Conservation (phyloP, 192 early-diverging fungal species). For the Radiomyces spectabilis region DNA sequence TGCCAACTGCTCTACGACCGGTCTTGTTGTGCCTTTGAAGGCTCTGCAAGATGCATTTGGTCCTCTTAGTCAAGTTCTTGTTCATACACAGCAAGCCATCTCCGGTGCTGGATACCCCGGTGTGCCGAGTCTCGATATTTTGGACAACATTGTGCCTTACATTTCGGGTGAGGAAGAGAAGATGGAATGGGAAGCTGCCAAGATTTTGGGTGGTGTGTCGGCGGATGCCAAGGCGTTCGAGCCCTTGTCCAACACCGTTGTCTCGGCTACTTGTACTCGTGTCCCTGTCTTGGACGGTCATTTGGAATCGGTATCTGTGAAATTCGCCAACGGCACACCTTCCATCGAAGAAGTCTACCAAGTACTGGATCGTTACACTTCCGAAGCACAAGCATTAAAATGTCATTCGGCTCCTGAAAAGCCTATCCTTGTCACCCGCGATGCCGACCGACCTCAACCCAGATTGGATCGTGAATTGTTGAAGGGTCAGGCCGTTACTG, state of each 20-base stretch:
- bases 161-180: conserved; percentile 96
- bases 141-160: conserved; percentile 93
- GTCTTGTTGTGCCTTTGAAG: conserved; percentile 83
- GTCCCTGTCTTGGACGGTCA: conserved; percentile 97
- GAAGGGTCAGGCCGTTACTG: conserved; percentile 84
- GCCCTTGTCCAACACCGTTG: conserved; percentile 50
- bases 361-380: conserved; percentile 66
- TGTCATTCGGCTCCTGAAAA: conserved; percentile 78
- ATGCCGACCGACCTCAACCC: conserved; percentile 88
- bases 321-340: conserved; percentile 61
- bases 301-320: conserved; percentile 81
- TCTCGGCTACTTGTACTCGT: conserved; percentile 94
- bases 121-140: conserved; percentile 88
- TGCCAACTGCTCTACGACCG: conserved; percentile 98
- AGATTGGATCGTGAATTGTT: conserved; percentile 82
- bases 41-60: conserved; percentile 91
- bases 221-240: conserved; percentile 41
- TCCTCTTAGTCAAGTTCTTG: conserved; percentile 70
- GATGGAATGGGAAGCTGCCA: conserved; percentile 89
- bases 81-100: conserved; percentile 93
- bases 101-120: conserved; percentile 98
- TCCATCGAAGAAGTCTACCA: conserved; percentile 67
- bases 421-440: conserved; percentile 65
- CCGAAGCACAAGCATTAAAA: conserved; percentile 72
- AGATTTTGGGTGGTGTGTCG: conserved; percentile 79